Conservation (phyloP, 345 rosid species). For the Eucalyptus victrix region DNA sequence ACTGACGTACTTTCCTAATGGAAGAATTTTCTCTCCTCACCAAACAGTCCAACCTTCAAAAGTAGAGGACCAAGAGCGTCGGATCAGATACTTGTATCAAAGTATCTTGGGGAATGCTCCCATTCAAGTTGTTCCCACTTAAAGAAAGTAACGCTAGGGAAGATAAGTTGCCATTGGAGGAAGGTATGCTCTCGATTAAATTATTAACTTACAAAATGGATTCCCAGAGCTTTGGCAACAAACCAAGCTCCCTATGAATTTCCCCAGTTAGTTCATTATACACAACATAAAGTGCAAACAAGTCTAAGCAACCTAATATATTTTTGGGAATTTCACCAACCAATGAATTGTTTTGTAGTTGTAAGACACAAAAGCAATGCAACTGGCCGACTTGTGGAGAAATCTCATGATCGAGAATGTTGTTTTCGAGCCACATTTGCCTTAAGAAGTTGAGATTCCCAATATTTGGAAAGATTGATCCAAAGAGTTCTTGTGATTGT, state of each 20-base stretch:
- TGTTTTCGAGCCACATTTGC: background rate
- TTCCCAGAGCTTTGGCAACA: background rate
- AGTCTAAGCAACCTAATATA: background rate
- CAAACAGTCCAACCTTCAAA: slow-evolving; percentile 70
- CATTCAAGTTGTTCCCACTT: background rate
- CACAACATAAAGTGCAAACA: too few species aligned
- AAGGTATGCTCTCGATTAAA: background rate
- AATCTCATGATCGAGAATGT: background rate
- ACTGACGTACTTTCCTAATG: slow-evolving; percentile 48
- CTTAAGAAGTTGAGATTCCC: background rate
- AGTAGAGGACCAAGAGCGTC: background rate
- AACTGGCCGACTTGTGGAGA: background rate
- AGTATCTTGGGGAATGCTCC: background rate
- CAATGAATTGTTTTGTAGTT: background rate
- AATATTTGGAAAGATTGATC: background rate
- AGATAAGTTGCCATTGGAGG: background rate
- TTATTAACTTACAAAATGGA: background rate
- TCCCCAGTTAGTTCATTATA: background rate
- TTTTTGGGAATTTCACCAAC: background rate
- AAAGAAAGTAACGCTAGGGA: background rate
- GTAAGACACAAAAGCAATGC: background rate
- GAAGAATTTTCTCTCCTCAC: slow-evolving; percentile 75
- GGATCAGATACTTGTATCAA: background rate
- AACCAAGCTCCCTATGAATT: background rate
- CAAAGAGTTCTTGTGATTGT: background rate